phyloP scores from a whole-genome alignment of 371 early-diverging fungal genomes.

The Circinella umbellata region DNA sequence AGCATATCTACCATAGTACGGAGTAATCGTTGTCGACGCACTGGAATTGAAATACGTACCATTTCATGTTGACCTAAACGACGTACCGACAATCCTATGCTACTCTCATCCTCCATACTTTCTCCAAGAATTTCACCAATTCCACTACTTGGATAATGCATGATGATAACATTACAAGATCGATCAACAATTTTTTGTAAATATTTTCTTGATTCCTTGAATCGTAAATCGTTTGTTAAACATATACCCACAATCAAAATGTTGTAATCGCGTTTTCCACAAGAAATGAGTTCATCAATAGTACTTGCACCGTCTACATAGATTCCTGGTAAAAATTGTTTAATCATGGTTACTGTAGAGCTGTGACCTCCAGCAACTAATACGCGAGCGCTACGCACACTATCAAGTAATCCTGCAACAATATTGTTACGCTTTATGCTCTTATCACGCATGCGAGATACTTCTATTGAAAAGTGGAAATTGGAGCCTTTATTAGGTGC shows the following conservation, averaged over 20 bases:
- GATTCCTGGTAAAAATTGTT: constrained; percentile 30
- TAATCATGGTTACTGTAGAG: constrained; percentile 40
- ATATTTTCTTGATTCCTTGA: constrained; percentile 3
- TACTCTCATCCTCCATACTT: constrained; percentile 13
- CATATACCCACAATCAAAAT: constrained; percentile 44
- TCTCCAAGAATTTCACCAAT: constrained; percentile 8
- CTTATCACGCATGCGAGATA: constrained; percentile 43
- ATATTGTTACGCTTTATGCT: constrained; percentile 25
- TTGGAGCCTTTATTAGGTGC: constrained; percentile 59
- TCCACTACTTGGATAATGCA: constrained; percentile 48
- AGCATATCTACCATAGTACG: constrained; percentile 36
- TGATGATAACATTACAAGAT: constrained; percentile 30
- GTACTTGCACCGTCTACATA: constrained; percentile 32
- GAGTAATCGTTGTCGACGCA: constrained; percentile 52
- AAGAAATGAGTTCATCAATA: constrained; percentile 23
- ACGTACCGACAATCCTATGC: constrained; percentile 21
- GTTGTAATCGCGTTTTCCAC: constrained; percentile 21
- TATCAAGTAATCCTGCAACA: constrained; percentile 17
- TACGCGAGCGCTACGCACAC: constrained; percentile 30
- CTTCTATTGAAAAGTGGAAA: constrained; percentile 53
- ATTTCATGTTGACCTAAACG: constrained; percentile 25
- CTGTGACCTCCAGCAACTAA: constrained; percentile 36
- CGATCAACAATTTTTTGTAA: constrained; percentile 16
- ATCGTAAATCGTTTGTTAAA: constrained; percentile 17
- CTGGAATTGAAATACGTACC: constrained; percentile 56